Base-by-base conservation (phyloP, 805 yeast genomes). In the Saccharomyces cerevisiae region DNA sequence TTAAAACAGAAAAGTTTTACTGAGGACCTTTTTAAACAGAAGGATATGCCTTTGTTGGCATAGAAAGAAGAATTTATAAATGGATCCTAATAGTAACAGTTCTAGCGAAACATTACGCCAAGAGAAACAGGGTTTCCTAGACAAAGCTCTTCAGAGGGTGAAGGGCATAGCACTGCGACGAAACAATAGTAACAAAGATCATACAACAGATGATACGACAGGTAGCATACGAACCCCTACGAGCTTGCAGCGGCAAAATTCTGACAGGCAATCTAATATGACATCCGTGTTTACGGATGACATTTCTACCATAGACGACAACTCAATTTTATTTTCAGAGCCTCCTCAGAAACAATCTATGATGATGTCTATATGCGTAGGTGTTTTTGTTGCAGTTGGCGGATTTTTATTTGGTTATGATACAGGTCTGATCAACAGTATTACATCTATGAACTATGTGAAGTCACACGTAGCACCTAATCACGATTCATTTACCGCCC, bases 341-440 rank as follows among this genome's bases (percentile, higher is more conserved):
- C 67, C 68, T 4, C 67, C 79, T 0, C 68, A 61, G 50, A 62
- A 59, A 3, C 79, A 74, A 61, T 81, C 89, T 0, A 76, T 83
- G 2, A 70, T 76, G 48, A 81, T 84, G 77, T 89, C 95, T 3
- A 68, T 87, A 32, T 72, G 79, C 8, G 91, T 89, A 3, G 96
- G 96, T 55, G 65, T 81, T 24, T 83, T 89, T 56, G 92, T 94
- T 10, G 95, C 96, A 13, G 79, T 87, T n/a, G 96, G 96, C 28
- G 97, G 96, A 0, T 87, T 89, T 66, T 73, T 89, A 46, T 89
- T 85, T 66, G 96, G 96, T 1, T 90, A 87, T 66, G 96, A 89
- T 68, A 89, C 97, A 0, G 96, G 96, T 1, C 72, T 88, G 49
- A 85, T 89, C 51, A 89, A 89, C 66, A 89, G 88, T 57, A 73